phyloP scores from a whole-genome alignment of 257 asterid species.

The Ballota nigra region DNA sequence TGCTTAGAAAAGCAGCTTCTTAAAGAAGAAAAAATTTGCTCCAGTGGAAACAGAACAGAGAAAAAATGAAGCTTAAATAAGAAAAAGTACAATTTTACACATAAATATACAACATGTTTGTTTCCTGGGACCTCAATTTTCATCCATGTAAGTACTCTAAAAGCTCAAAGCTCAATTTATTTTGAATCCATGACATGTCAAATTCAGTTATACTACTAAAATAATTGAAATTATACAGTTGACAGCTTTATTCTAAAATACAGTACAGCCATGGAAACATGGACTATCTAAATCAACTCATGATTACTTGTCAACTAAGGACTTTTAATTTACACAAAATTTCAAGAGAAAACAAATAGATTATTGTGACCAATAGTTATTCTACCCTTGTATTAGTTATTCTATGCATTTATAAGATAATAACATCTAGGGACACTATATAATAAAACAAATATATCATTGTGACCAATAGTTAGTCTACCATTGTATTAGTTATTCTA shows the following conservation, averaged over 20 bases:
- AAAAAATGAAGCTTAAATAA: neutral
- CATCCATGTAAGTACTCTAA: neutral
- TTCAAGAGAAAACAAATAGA: neutral
- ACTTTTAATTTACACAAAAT: neutral
- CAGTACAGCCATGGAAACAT: neutral
- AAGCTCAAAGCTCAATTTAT: neutral
- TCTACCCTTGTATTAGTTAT: neutral
- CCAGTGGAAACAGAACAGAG: neutral
- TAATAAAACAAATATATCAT: neutral
- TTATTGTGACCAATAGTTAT: neutral
- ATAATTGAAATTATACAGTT: neutral
- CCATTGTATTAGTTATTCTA: neutral
- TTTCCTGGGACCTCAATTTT: neutral
- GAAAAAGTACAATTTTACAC: neutral
- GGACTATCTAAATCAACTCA: neutral
- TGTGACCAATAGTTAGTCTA: neutral
- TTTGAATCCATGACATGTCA: neutral
- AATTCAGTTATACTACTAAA: neutral
- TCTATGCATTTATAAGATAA: neutral
- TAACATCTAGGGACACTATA: neutral
- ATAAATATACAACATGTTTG: neutral
- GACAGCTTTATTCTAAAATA: neutral
- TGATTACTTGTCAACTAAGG: neutral
- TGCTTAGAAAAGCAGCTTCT: neutral
- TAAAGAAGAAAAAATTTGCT: neutral